These are phyloP conservation scores for Candida fluviatilis DNA, from an alignment of 805 yeast genomes.

Conservation along the genomic window DNA sequence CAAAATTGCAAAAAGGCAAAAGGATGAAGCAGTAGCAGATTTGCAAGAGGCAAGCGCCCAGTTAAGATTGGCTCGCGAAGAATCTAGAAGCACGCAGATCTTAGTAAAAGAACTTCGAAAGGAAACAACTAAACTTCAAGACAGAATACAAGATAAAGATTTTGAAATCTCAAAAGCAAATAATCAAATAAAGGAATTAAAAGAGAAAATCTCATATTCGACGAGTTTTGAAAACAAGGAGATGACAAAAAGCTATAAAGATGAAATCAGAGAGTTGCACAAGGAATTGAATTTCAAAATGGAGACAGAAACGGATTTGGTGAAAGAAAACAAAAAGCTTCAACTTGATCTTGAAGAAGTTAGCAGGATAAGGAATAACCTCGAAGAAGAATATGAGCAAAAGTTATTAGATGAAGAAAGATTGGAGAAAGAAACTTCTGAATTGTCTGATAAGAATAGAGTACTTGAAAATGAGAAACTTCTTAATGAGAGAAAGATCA, in stretches of 20 bases:
- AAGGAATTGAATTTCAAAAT: slow-evolving; percentile 50
- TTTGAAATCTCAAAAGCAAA: slow-evolving; percentile 50
- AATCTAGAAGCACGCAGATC: slow-evolving; percentile 50
- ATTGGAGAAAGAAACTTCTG: slow-evolving; percentile 26
- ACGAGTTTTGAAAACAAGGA: slow-evolving; percentile 41
- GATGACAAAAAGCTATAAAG: slow-evolving; percentile 41
- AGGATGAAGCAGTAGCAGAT: slow-evolving; percentile 50
- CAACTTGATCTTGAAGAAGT: slow-evolving; percentile 55
- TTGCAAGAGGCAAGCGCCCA: slow-evolving; percentile 38
- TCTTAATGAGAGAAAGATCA: slow-evolving; percentile 33
- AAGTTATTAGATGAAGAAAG: slow-evolving; percentile 41
- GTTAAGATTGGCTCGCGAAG: slow-evolving; percentile 47
- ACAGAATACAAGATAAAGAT: slow-evolving; percentile 51
- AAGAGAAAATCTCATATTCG: slow-evolving; percentile 53
- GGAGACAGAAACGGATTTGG: slow-evolving; percentile 62
- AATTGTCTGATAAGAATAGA: slow-evolving; percentile 22
- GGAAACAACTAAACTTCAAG: slow-evolving; percentile 49
- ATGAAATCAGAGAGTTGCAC: slow-evolving; percentile 52
- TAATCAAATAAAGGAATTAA: slow-evolving; percentile 45
- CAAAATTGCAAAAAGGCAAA: slow-evolving; percentile 58
- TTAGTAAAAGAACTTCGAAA: slow-evolving; percentile 49
- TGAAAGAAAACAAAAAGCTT: slow-evolving; percentile 59
- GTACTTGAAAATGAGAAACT: slow-evolving; percentile 32
- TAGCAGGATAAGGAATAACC: slow-evolving; percentile 17
- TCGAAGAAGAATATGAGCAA: slow-evolving; percentile 28